These are phyloP conservation scores for Cladophialophora exuberans DNA, from an alignment of 2,329 filamentous ascomycete species.

Conservation along the genomic window DNA sequence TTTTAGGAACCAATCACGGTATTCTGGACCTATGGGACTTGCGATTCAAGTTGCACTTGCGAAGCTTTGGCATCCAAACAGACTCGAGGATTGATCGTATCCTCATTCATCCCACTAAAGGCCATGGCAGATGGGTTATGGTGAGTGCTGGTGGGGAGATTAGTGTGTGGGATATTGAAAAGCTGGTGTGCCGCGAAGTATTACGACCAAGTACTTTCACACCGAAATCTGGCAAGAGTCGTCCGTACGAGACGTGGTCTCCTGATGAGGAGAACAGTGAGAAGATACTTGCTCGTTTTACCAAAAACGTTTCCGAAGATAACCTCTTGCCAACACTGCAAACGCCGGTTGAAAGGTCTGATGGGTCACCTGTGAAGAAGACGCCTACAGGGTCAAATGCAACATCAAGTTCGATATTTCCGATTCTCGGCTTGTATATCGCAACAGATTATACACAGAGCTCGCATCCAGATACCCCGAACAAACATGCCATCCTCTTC, in stretches of 20 bases:
- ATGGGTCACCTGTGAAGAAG: constrained; percentile 17
- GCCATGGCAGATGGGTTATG: constrained; percentile 81
- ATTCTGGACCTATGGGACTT: constrained; percentile 95
- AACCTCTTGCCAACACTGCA: constrained; percentile 5
- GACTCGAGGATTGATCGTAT: constrained; percentile 70
- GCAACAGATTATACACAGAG: constrained; percentile 61
- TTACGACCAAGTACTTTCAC: constrained; percentile 61
- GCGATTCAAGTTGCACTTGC: constrained; percentile 85
- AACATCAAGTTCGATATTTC: constrained; percentile 2
- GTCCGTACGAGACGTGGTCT: constrained; percentile 79
- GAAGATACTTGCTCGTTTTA: constrained; percentile 83
- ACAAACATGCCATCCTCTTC: constrained; percentile 79
- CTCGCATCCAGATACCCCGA: constrained; percentile 36
- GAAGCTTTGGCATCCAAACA: constrained; percentile 81
- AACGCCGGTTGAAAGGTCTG: not conserved
- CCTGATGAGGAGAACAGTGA: constrained; percentile 89
- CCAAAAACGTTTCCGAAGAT: constrained; percentile 49
- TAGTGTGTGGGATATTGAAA: constrained; percentile 94
- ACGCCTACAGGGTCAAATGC: not conserved
- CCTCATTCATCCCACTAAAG: constrained; percentile 75
- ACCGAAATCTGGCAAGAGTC: constrained; percentile 37
- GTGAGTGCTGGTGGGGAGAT: constrained; percentile 90
- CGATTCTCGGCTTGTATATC: constrained; percentile 47
- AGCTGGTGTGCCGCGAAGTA: constrained; percentile 82
- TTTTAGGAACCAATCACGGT: constrained; percentile 89